Evolutionary conservation across 2,329 filamentous ascomycete species (phyloP).

Genomic region (Aspergillus quadricinctus): DNA sequence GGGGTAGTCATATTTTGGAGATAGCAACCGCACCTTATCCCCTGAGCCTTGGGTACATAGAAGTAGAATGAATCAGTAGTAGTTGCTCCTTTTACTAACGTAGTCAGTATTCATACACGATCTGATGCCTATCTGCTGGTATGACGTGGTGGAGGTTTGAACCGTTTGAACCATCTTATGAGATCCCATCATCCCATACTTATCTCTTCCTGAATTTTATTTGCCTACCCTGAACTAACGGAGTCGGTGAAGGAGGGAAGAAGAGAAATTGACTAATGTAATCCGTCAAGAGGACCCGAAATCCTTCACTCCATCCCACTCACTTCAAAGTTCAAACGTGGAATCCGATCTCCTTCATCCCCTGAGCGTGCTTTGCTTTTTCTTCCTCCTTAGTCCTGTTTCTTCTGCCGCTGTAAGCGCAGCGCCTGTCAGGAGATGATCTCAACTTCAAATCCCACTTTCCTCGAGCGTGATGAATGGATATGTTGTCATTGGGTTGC

Average conservation of each 20-base stretch:
- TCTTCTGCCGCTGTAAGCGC: conserved; percentile 9
- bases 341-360: background rate
- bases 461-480: background rate
- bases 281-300: no score
- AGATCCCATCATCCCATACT: no score
- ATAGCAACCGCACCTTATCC: background rate
- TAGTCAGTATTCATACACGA: background rate
- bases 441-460: background rate
- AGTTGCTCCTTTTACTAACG: background rate
- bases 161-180: background rate
- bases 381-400: background rate
- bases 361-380: background rate
- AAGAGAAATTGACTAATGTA: no score
- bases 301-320: background rate
- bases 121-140: background rate
- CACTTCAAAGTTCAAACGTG: background rate
- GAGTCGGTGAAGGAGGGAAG: background rate
- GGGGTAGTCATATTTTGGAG: background rate
- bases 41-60: background rate
- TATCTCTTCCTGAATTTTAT: background rate
- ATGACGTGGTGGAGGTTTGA: background rate
- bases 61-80: background rate
- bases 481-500: background rate
- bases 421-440: background rate
- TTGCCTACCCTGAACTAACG: background rate